These are phyloP conservation scores for Amanita phalloides DNA, from an alignment of 768 basidiomycete species.

Conservation along the genomic window DNA sequence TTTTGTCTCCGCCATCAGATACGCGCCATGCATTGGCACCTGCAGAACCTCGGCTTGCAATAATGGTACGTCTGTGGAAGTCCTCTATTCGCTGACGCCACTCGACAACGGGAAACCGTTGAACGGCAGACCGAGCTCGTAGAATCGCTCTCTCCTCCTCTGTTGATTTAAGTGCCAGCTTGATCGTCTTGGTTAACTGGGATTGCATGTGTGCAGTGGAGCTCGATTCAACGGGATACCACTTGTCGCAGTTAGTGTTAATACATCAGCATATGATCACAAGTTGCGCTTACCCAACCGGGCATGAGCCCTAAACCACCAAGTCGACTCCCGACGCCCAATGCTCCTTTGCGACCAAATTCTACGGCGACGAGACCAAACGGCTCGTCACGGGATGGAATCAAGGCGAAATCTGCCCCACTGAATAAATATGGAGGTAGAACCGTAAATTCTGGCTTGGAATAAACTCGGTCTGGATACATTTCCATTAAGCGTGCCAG, in stretches of 20 bases:
- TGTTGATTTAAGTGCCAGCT: constrained; percentile 84
- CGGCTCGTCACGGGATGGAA: constrained; percentile 93
- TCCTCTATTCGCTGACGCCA: constrained; percentile 96
- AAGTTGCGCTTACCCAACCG: constrained; percentile 73
- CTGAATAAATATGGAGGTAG: constrained; percentile 89
- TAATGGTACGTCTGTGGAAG: constrained; percentile 83
- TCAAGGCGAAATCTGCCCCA: constrained; percentile 91
- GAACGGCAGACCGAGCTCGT: constrained; percentile 87
- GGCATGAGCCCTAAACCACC: constrained; percentile 96
- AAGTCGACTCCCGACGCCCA: constrained; percentile 89
- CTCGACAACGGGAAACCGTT: constrained; percentile 96
- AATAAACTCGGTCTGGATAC: constrained; percentile 87
- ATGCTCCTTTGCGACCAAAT: constrained; percentile 92
- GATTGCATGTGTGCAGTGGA: constrained; percentile 93
- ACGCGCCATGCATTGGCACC: constrained; percentile 70
- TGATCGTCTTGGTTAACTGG: constrained; percentile 89
- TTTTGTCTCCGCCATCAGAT: constrained; percentile 50
- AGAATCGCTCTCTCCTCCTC: constrained; percentile 88
- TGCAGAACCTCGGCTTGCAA: constrained; percentile 55
- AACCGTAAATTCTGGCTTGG: constrained; percentile 95
- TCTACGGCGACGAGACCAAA: constrained; percentile 95
- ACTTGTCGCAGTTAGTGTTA: constrained; percentile 32
- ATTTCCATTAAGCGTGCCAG: constrained; percentile 88
- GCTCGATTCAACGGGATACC: constrained; percentile 94
- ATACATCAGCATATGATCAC: neutral